Base-by-base conservation (phyloP, 495 filamentous ascomycete genomes). In the Tuber magnatum region DNA sequence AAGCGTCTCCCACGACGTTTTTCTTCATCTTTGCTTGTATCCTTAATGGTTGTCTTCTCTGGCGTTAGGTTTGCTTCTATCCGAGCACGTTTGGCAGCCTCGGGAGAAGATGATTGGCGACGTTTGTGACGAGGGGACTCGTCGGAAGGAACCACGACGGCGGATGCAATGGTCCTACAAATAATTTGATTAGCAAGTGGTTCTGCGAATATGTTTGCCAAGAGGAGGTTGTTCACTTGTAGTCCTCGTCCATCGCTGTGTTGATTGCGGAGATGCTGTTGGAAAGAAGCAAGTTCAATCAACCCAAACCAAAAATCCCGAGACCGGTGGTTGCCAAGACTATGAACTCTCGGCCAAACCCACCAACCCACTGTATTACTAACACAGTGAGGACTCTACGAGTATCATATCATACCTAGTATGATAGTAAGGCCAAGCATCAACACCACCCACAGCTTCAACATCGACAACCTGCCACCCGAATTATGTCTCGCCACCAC, bases 1-100 rank as follows among this genome's bases (percentile, higher is more conserved):
- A 99, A 87, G 72, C 95, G 88, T 86, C 92, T 91, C 68, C 92
- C 93, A 20, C 95, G 92, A 81, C 91, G 92, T 83, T 91, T 93
- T 81, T 97, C 94, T 76, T 97, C 93, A 80, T 86, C 76, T 87
- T 88, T 77, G 80, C 85, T 72, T 42, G 78, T 32, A 80, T 80
- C 77, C 80, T 78, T 87, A 76, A 69, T 80, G 65, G 83, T 83
- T 84, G 46, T 77, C 72, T 78, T 77, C 73, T 84, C 84, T 46
- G 81, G 80, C 65, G 76, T 83, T 77, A 42, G 88, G 79, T 76
- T 76, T 68, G 76, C 70, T 69, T 80, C 79, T 74, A 81, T 71
- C 71, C 88, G 85, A 48, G 85, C 86, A 68, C 91, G 86, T 83
- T 92, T 92, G 72, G 82, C 73, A 68, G 86, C 85, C 43, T 86